phyloP scores from a whole-genome alignment of 2,329 filamentous ascomycete species.

The Hymenoscyphus albidus region DNA sequence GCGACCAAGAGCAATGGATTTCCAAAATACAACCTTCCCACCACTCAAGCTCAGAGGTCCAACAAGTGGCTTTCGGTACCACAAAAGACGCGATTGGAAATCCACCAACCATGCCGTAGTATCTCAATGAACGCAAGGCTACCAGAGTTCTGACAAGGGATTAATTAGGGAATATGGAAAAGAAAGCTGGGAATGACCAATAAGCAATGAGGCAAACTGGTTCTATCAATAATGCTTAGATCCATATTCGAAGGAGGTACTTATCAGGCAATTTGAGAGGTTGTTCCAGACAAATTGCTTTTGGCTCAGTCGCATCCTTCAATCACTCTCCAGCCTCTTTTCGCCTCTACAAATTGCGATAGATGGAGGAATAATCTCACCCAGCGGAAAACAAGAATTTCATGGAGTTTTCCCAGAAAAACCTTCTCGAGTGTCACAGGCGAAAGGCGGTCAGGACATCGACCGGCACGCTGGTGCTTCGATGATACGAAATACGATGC shows the following conservation, averaged over 20 bases:
- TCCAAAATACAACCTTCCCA: not conserved
- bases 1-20: not conserved
- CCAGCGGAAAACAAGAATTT: not conserved
- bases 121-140: not conserved
- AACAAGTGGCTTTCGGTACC: not conserved
- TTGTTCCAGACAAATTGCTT: not conserved
- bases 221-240: not conserved
- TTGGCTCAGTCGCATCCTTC: not conserved
- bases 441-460: constrained; percentile 1
- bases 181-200: not conserved
- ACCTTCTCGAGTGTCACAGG: not conserved
- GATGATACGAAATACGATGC: not conserved
- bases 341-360: not conserved
- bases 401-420: not conserved
- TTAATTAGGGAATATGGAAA: not conserved
- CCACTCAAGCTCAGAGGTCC: not conserved
- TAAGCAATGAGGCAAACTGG: not conserved
- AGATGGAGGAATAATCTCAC: not conserved
- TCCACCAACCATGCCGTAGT: not conserved
- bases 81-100: not conserved
- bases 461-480: not conserved
- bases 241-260: not conserved
- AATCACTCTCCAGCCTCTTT: not conserved
- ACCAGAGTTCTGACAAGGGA: not conserved
- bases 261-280: not conserved